Percentiles rank a stretch among this genome's conserved stretches.
These are phyloP conservation scores for Apophysomyces elegans DNA, from an alignment of 371 early-diverging fungal species.

Conservation along the genomic window DNA sequence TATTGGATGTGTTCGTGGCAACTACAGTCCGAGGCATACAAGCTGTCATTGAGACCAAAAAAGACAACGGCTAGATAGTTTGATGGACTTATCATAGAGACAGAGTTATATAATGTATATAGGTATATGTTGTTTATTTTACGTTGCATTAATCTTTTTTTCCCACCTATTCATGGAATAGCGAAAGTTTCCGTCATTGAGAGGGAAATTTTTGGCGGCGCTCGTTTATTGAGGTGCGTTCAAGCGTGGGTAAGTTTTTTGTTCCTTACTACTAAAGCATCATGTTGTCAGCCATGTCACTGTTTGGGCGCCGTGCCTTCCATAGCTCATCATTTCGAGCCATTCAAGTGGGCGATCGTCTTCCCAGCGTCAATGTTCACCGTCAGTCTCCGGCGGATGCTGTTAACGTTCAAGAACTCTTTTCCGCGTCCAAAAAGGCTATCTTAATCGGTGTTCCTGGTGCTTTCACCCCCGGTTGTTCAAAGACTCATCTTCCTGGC, in stretches of 20 bases:
- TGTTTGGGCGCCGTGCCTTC: slow-evolving; percentile 18
- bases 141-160: no score
- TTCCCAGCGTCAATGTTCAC: slow-evolving; percentile 47
- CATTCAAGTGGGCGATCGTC: slow-evolving; percentile 35
- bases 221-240: no score
- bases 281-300: neutral
- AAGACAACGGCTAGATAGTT: no score
- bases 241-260: neutral
- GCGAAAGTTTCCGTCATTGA: no score
- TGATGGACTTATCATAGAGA: no score
- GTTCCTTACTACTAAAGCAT: neutral
- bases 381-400: slow-evolving; percentile 47
- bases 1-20: no score
- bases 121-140: no score
- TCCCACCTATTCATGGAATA: no score
- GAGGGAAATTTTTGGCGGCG: no score
- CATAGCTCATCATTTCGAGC: slow-evolving; percentile 19
- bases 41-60: no score
- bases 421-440: slow-evolving; percentile 48
- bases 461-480: slow-evolving; percentile 71
- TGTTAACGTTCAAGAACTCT: slow-evolving; percentile 46
- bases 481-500: slow-evolving; percentile 72
- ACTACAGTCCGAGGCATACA: no score
- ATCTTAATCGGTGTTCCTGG: slow-evolving; percentile 65
- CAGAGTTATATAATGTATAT: no score